Conservation (phyloP, 2,329 filamentous ascomycete genomes). For the Aspergillus clavatus region DNA sequence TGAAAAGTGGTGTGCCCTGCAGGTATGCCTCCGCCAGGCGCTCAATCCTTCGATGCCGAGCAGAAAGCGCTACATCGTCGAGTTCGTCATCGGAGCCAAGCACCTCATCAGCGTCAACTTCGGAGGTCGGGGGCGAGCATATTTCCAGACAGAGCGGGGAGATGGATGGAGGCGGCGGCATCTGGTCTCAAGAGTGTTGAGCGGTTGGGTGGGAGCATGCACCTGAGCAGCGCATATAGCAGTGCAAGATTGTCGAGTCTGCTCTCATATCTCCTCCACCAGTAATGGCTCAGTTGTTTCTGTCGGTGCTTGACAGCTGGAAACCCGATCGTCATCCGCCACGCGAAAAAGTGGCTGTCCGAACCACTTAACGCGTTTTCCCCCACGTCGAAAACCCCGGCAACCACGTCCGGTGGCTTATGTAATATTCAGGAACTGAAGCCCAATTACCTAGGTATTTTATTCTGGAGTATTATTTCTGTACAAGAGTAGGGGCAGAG, state of each 20-base stretch:
- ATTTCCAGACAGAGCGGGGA: slow-evolving; percentile 36
- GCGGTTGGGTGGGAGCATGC: slow-evolving; percentile 19
- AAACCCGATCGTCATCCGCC: neutral
- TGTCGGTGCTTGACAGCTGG: neutral
- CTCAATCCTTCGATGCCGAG: slow-evolving; percentile 43
- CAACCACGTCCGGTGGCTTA: slow-evolving; percentile 13
- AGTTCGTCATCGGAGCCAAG: slow-evolving; percentile 39
- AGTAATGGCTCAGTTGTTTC: slow-evolving; percentile 1
- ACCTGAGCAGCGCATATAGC: slow-evolving; percentile 12
- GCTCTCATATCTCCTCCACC: slow-evolving; percentile 16
- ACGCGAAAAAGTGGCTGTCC: slow-evolving; percentile 8
- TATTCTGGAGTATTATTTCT: too few species aligned
- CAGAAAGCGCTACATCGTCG: slow-evolving; percentile 25
- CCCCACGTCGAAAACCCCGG: slow-evolving; percentile 10
- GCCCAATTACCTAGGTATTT: too few species aligned
- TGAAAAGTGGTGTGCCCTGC: slow-evolving; percentile 40
- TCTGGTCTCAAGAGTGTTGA: slow-evolving; percentile 17
- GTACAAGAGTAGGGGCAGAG: too few species aligned
- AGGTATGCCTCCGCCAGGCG: slow-evolving; percentile 39
- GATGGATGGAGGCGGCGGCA: slow-evolving; percentile 29
- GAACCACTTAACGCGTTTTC: slow-evolving; percentile 20
- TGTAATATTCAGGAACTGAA: slow-evolving; percentile 6
- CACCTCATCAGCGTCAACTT: slow-evolving; percentile 25
- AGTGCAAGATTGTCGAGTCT: neutral
- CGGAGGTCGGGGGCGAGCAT: slow-evolving; percentile 20